Percentiles rank a stretch among this genome's conserved stretches.
phyloP scores from a whole-genome alignment of 1,284 basidiomycete species.

The Naganishia sp. region DNA sequence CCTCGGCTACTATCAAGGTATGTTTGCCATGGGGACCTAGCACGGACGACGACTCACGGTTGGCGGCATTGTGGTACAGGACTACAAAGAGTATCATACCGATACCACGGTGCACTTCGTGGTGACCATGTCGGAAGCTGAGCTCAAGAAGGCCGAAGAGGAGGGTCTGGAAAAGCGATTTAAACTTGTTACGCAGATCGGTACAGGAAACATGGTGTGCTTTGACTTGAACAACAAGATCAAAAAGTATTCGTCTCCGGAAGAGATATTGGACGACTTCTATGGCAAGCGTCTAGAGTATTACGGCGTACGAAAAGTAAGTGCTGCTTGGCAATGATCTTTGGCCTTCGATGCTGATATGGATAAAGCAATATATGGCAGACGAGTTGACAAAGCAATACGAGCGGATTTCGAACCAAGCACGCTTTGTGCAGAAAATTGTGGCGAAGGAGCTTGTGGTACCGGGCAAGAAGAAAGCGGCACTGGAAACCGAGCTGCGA shows the following conservation, averaged over 20 bases:
- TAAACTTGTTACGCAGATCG: slow-evolving; percentile 80
- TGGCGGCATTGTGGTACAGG: slow-evolving; percentile 57
- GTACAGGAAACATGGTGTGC: slow-evolving; percentile 96
- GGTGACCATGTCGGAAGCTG: slow-evolving; percentile 71
- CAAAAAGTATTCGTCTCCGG: slow-evolving; percentile 85
- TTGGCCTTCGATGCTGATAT: too few species aligned
- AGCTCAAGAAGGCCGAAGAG: slow-evolving; percentile 80
- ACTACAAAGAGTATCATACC: slow-evolving; percentile 95
- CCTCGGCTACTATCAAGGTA: slow-evolving; percentile 60
- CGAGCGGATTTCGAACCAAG: slow-evolving; percentile 90
- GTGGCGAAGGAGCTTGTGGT: slow-evolving; percentile 84
- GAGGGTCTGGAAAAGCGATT: slow-evolving; percentile 90
- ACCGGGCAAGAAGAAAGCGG: slow-evolving; percentile 85
- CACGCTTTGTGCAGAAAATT: slow-evolving; percentile 96
- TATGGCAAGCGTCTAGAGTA: slow-evolving; percentile 84
- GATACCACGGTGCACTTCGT: slow-evolving; percentile 90
- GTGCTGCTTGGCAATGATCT: slow-evolving; percentile 31
- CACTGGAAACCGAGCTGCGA: slow-evolving; percentile 82
- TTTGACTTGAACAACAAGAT: slow-evolving; percentile 97
- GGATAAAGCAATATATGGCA: slow-evolving; percentile 73
- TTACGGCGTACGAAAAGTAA: slow-evolving; percentile 92
- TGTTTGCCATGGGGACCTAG: slow-evolving; percentile 43
- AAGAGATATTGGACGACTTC: slow-evolving; percentile 92
- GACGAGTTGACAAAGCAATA: slow-evolving; percentile 79
- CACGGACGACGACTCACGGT: not conserved